Percentiles rank a stretch among this genome's conserved stretches.
Evolutionary conservation across 2,329 filamentous ascomycete species (phyloP).

Genomic region (Penicillium sp.): DNA sequence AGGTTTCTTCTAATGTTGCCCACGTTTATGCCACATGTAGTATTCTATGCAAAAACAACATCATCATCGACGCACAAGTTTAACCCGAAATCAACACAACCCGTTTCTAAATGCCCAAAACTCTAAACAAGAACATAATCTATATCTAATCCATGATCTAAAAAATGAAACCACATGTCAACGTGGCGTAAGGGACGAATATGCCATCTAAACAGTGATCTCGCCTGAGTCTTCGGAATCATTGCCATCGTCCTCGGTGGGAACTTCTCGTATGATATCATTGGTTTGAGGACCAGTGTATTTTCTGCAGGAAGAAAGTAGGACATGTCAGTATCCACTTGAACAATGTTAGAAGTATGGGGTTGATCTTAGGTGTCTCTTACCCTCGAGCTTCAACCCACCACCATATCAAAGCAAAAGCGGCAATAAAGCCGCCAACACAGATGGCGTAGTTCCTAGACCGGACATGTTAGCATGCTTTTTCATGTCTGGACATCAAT

Average conservation of each 20-base stretch:
- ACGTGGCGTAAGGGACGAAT: background rate
- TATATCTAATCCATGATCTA: background rate
- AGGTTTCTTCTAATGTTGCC: background rate
- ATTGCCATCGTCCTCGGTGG: conserved; percentile 30
- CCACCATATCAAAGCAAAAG: conserved; percentile 54
- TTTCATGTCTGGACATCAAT: background rate
- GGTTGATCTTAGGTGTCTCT: conserved; percentile 23
- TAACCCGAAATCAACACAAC: background rate
- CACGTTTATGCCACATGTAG: background rate
- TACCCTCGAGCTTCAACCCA: conserved; percentile 43
- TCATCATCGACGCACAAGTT: background rate
- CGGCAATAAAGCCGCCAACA: conserved; percentile 46
- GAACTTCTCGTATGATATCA: conserved; percentile 44
- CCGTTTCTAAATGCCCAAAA: background rate
- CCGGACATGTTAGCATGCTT: background rate
- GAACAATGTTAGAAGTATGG: background rate
- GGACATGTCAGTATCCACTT: conserved; percentile 2
- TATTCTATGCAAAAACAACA: background rate
- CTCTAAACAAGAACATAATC: background rate
- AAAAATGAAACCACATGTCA: background rate
- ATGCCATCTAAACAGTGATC: conserved; percentile 3
- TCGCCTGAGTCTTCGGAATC: conserved; percentile 20
- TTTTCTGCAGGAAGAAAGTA: conserved; percentile 40
- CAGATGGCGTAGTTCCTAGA: conserved; percentile 50
- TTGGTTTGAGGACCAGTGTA: conserved; percentile 60